These are phyloP conservation scores for Pterulicium gracile DNA, from an alignment of 1,284 basidiomycete species.

Conservation along the genomic window DNA sequence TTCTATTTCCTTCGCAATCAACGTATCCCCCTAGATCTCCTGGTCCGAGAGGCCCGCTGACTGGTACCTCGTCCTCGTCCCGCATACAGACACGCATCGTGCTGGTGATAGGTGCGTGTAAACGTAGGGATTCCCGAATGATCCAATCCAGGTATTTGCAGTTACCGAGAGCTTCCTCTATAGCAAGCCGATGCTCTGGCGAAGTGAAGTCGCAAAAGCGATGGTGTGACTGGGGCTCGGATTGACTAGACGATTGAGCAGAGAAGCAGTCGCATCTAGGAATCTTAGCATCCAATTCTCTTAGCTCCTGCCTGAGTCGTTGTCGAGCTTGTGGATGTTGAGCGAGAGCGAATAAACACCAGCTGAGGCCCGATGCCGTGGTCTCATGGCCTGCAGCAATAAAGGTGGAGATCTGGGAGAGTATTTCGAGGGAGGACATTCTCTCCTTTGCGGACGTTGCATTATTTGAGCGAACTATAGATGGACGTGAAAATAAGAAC, in stretches of 20 bases:
- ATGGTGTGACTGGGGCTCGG: too few relatives aligned
- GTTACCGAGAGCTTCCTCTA: conserved; percentile 17
- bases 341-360: conserved; percentile 62
- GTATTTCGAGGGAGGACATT: conserved; percentile 55
- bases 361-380: conserved; percentile 52
- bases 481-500: conserved; percentile 3
- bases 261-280: too few relatives aligned
- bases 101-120: conserved; percentile 53
- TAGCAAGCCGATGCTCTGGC: conserved; percentile 13
- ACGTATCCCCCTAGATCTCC: conserved; percentile 9
- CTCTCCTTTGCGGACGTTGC: conserved; percentile 36
- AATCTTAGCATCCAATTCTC: conserved; percentile 14
- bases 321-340: conserved; percentile 40
- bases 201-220: too few relatives aligned
- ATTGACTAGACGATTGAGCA: conserved; percentile 7
- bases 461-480: conserved; percentile 37
- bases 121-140: conserved; percentile 54
- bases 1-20: conserved; percentile 21
- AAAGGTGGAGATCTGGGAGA: conserved; percentile 72
- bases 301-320: conserved; percentile 47
- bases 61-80: conserved; percentile 50
- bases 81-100: conserved; percentile 49
- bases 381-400: conserved; percentile 62
- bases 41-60: conserved; percentile 16
- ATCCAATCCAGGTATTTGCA: conserved; percentile 30